Conservation (phyloP, 108 stramenopile species). For the Asterionellopsis glacialis region DNA sequence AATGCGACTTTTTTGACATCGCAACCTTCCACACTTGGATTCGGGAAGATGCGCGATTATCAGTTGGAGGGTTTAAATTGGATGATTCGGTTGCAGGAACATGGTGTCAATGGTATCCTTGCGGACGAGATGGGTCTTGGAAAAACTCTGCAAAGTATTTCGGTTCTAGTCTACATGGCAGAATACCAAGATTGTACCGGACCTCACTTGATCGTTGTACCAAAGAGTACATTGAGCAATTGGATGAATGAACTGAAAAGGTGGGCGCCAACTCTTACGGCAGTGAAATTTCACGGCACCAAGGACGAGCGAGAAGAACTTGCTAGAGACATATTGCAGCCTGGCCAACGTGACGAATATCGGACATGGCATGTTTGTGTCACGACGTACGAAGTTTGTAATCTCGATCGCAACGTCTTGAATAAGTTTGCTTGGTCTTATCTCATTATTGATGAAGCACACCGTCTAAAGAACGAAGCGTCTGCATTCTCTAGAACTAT, state of each 20-base stretch:
- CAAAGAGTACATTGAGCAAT: slow-evolving; percentile 88
- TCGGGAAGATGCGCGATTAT: slow-evolving; percentile 87
- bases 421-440: slow-evolving; percentile 93
- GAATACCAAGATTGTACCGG: slow-evolving; percentile 45
- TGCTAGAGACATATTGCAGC: slow-evolving; percentile 35
- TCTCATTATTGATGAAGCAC: slow-evolving; percentile 94
- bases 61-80: slow-evolving; percentile 97
- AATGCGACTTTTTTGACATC: slow-evolving; percentile 72
- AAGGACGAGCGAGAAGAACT: slow-evolving; percentile 63
- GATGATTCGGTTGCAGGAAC: slow-evolving; percentile 95
- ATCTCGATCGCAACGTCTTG: slow-evolving; percentile 81
- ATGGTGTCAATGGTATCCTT: slow-evolving; percentile 91
- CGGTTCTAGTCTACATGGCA: slow-evolving; percentile 72
- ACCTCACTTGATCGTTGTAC: slow-evolving; percentile 89
- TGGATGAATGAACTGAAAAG: slow-evolving; percentile 91
- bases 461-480: slow-evolving; percentile 90
- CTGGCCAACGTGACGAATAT: slow-evolving; percentile 71
- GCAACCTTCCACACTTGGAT: slow-evolving; percentile 82
- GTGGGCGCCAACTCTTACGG: slow-evolving; percentile 85
- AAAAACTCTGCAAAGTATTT: slow-evolving; percentile 93
- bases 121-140: slow-evolving; percentile 81
- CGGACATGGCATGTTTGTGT: slow-evolving; percentile 89
- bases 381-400: slow-evolving; percentile 97
- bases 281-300: slow-evolving; percentile 72
- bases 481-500: slow-evolving; percentile 87